Conservation (phyloP, 2,329 filamentous ascomycete genomes). For the Microdochium nivale region DNA sequence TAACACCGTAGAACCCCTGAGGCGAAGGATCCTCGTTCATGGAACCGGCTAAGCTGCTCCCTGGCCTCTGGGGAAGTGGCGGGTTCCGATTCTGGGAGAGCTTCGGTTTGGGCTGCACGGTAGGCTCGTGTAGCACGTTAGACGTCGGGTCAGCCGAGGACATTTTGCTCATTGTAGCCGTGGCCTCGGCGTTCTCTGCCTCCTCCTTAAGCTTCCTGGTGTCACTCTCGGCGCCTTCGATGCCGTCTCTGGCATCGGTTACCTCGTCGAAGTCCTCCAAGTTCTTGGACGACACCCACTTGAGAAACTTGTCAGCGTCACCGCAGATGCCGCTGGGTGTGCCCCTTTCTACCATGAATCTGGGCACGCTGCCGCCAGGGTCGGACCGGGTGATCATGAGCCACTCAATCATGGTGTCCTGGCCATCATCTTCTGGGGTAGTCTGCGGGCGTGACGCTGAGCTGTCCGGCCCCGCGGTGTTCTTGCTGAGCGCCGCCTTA, state of each 20-base stretch:
- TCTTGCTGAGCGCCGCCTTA: conserved; percentile 13
- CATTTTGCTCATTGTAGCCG: conserved; percentile 9
- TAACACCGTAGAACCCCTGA: conserved; percentile 46
- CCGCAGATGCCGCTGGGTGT: conserved; percentile 73
- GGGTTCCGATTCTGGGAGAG: conserved; percentile 9
- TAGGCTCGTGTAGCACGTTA: conserved; percentile 6
- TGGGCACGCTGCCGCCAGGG: conserved; percentile 78
- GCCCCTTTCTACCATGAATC: conserved; percentile 85
- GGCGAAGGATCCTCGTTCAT: conserved; percentile 22
- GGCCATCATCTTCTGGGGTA: conserved; percentile 14
- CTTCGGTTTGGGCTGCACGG: conserved; percentile 15
- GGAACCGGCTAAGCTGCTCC: not conserved
- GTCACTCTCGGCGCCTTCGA: not conserved
- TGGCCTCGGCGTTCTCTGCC: conserved; percentile 20
- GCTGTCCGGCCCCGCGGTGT: conserved; percentile 16
- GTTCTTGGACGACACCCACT: conserved; percentile 52
- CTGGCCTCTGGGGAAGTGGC: conserved; percentile 11
- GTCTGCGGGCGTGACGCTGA: conserved; percentile 5
- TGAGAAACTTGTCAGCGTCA: conserved; percentile 73
- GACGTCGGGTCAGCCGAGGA: conserved; percentile 12
- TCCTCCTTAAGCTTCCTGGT: conserved; percentile 10
- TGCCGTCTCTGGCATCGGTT: conserved; percentile 4
- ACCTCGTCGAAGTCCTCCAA: conserved; percentile 22
- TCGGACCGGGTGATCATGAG: conserved; percentile 88
- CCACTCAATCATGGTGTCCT: conserved; percentile 63